A percentile compares a stretch with the other conserved stretches of the same genome.
Conservation (phyloP, 129 eudicot species). For the Helianthus tuberosus region DNA sequence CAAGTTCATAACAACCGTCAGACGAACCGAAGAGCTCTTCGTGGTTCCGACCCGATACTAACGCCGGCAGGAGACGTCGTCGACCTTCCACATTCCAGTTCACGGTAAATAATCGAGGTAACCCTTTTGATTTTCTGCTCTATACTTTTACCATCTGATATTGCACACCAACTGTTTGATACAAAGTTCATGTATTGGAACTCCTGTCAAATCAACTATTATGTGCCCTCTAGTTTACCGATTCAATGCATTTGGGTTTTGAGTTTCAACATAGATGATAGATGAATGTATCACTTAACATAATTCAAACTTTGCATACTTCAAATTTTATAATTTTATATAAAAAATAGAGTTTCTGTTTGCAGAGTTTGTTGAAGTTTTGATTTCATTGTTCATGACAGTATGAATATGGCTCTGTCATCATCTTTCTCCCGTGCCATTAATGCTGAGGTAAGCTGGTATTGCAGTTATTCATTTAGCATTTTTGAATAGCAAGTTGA, state of each 20-base stretch:
- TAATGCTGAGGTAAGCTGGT: slow-evolving; percentile 57
- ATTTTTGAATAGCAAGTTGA: neutral
- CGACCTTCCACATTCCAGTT: slow-evolving; percentile 17
- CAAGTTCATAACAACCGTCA: neutral
- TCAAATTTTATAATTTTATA: neutral
- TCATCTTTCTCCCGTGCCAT: slow-evolving; percentile 54
- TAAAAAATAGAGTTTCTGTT: slow-evolving; percentile 2
- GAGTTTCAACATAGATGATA: neutral
- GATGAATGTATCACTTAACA: neutral
- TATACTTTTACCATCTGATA: slow-evolving; percentile 8
- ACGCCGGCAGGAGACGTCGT: neutral
- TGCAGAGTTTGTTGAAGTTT: slow-evolving; percentile 28
- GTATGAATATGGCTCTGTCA: slow-evolving; percentile 41
- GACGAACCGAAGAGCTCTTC: slow-evolving; percentile 9
- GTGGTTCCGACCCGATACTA: neutral
- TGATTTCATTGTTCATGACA: slow-evolving; percentile 17
- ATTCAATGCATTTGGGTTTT: slow-evolving; percentile 7
- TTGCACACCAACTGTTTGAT: slow-evolving; percentile 39
- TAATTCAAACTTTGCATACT: neutral
- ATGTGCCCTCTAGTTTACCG: neutral
- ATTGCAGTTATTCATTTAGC: slow-evolving; percentile 14
- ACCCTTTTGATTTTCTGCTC: neutral
- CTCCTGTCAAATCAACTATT: neutral
- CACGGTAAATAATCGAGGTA: neutral
- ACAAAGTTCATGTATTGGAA: slow-evolving; percentile 11